These are phyloP conservation scores for Pseudogymnoascus sp. DNA, from an alignment of 2,329 filamentous ascomycete species.

Conservation along the genomic window DNA sequence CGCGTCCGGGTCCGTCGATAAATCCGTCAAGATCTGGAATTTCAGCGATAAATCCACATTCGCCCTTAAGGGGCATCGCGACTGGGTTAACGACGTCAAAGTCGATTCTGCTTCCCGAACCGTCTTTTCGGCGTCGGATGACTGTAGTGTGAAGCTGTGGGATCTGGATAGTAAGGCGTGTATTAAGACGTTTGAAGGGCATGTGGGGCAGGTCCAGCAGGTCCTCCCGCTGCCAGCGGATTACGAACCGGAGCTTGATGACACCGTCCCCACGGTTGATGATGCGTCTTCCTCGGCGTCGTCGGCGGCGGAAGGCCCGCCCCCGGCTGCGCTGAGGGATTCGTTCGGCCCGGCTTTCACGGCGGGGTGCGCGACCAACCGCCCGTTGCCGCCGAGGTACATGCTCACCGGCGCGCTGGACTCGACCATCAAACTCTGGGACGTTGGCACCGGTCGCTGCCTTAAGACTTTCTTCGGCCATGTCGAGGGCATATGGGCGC, in stretches of 20 bases:
- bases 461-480: slow-evolving; percentile 94
- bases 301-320: neutral
- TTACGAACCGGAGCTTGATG: slow-evolving; percentile 76
- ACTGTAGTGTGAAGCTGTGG: slow-evolving; percentile 87
- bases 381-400: slow-evolving; percentile 75
- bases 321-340: slow-evolving; percentile 14
- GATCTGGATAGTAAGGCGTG: slow-evolving; percentile 78
- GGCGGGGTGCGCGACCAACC: slow-evolving; percentile 54
- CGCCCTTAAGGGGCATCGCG: slow-evolving; percentile 72
- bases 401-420: slow-evolving; percentile 92
- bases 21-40: slow-evolving; percentile 87
- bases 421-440: slow-evolving; percentile 87
- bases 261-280: slow-evolving; percentile 39
- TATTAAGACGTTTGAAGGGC: slow-evolving; percentile 73
- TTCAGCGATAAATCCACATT: slow-evolving; percentile 78
- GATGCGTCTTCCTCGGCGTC: slow-evolving; percentile 32
- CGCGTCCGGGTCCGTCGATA: slow-evolving; percentile 83
- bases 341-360: slow-evolving; percentile 40
- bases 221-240: slow-evolving; percentile 76
- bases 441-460: slow-evolving; percentile 72
- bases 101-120: slow-evolving; percentile 77
- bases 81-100: slow-evolving; percentile 96
- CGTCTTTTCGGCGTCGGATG: slow-evolving; percentile 87
- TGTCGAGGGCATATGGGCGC: slow-evolving; percentile 89
- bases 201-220: slow-evolving; percentile 93